Evolutionary conservation across 495 filamentous ascomycete genomes (phyloP).

Genomic region (Lindgomyces ingoldianus): DNA sequence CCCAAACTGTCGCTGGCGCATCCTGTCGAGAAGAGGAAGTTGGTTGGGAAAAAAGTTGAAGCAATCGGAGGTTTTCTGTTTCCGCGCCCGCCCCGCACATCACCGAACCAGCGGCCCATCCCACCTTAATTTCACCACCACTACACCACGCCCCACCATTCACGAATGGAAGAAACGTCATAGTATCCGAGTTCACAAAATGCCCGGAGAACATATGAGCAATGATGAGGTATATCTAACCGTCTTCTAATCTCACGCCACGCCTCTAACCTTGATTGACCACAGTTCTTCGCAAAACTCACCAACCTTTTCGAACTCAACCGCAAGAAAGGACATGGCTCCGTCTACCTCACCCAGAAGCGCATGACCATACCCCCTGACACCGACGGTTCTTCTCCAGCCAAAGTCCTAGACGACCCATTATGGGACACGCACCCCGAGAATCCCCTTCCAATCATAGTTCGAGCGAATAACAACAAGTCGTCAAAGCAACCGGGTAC

Average conservation of each 20-base stretch:
- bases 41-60: constrained; percentile 25
- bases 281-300: constrained; percentile 84
- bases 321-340: constrained; percentile 70
- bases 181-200: constrained; percentile 29
- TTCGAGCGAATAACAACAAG: constrained; percentile 82
- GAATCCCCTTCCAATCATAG: constrained; percentile 67
- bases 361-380: constrained; percentile 47
- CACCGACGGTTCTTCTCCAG: constrained; percentile 14
- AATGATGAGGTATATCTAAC: constrained; percentile 67
- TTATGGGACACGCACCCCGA: constrained; percentile 58
- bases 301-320: constrained; percentile 68
- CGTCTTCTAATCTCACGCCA: not conserved
- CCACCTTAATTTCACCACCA: constrained; percentile 11
- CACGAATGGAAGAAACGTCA: not conserved
- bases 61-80: constrained; percentile 37
- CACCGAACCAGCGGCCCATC: constrained; percentile 14
- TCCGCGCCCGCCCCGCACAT: constrained; percentile 2
- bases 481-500: constrained; percentile 49
- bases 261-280: constrained; percentile 25
- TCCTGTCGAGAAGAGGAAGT: constrained; percentile 25
- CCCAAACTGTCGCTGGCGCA: constrained; percentile 51
- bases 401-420: constrained; percentile 45
- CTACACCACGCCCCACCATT: not conserved
- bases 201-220: constrained; percentile 60
- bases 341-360: constrained; percentile 85